These are phyloP conservation scores for Trichosanthes cucumerina DNA, from an alignment of 306 rosid genomes.

Conservation along the genomic window DNA sequence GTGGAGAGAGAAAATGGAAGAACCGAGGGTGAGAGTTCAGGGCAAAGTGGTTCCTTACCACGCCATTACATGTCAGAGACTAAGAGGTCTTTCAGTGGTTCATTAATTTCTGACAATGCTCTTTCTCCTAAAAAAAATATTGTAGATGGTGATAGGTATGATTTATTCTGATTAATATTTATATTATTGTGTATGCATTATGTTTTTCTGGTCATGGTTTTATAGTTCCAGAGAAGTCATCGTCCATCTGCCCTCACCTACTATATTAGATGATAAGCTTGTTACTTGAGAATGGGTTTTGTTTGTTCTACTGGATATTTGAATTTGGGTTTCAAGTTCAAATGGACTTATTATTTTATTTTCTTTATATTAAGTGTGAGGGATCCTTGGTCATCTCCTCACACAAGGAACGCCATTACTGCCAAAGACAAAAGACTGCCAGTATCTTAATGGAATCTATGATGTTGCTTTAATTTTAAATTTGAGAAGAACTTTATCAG, in stretches of 20 bases:
- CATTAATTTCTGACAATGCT: slow-evolving; percentile 12
- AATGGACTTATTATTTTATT: not conserved
- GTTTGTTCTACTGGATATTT: not conserved
- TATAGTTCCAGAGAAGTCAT: not conserved
- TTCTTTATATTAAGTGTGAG: not conserved
- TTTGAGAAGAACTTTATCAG: not conserved
- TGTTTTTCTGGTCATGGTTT: not conserved
- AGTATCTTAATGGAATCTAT: not conserved
- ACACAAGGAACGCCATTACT: not conserved
- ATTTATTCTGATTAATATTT: slow-evolving; percentile 1
- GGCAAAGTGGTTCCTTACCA: slow-evolving; percentile 28
- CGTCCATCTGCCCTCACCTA: not conserved
- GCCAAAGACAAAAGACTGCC: not conserved
- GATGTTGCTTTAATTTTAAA: not conserved
- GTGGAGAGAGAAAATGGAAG: slow-evolving; percentile 30
- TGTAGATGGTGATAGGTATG: slow-evolving; percentile 13
- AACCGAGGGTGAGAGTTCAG: slow-evolving; percentile 34
- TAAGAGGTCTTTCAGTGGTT: slow-evolving; percentile 9
- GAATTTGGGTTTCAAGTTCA: not conserved
- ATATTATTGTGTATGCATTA: not conserved
- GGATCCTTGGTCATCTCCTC: not conserved
- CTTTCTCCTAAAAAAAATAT: slow-evolving; percentile 3
- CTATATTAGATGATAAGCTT: not conserved
- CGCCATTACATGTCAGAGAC: slow-evolving; percentile 12
- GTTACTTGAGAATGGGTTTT: not conserved